Percentiles rank a stretch among this genome's conserved stretches.
These are phyloP conservation scores for Dictyostelium firmibasis DNA, from an alignment of 78 protist genomes.

Conservation along the genomic window DNA sequence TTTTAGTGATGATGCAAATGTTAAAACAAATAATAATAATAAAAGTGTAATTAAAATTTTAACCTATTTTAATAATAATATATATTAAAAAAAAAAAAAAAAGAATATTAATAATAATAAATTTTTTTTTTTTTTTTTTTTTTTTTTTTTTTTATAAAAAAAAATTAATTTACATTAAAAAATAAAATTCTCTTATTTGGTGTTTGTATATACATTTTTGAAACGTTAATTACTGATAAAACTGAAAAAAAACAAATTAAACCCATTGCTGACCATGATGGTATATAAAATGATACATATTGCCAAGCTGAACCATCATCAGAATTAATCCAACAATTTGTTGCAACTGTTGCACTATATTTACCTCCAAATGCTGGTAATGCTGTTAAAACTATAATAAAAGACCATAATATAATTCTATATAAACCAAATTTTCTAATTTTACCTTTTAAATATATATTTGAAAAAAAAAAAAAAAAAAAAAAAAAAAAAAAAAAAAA, in stretches of 20 bases:
- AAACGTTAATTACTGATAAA: not conserved
- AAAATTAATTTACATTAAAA: slow-evolving; percentile 51
- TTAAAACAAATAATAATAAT: slow-evolving; percentile 8
- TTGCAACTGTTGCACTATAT: not conserved
- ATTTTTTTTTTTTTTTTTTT: no score
- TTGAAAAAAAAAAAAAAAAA: no score
- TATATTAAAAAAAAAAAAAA: no score
- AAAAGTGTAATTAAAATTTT: slow-evolving; percentile 13
- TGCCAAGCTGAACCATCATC: slow-evolving; percentile 21
- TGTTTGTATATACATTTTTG: not conserved
- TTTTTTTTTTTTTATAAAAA: no score
- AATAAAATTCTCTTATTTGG: not conserved
- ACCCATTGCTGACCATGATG: not conserved
- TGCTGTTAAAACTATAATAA: not conserved
- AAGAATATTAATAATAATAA: no score
- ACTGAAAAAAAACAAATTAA: not conserved
- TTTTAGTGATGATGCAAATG: slow-evolving; percentile 21
- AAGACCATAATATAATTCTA: slow-evolving; percentile 8
- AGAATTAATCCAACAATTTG: slow-evolving; percentile 24
- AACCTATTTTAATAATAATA: not conserved
- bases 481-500: slow-evolving; percentile 13
- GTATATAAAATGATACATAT: slow-evolving; percentile 24
- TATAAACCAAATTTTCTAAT: not conserved
- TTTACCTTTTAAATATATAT: no score
- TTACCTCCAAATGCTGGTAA: not conserved